Evolutionary conservation across 768 basidiomycete species (phyloP).

Genomic region (Mycena amicta): DNA sequence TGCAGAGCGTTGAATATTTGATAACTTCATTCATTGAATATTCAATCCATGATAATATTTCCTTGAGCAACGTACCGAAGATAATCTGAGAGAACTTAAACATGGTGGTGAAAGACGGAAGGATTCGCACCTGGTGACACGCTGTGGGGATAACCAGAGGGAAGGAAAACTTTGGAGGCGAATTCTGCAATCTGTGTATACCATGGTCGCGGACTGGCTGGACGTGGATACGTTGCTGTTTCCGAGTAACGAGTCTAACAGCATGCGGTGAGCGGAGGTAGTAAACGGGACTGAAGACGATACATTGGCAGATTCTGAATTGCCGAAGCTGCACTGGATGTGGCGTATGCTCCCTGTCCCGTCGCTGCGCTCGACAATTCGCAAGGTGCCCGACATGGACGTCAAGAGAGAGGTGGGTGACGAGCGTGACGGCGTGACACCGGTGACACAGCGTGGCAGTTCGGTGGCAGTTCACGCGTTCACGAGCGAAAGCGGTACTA

Average conservation of each 20-base stretch:
- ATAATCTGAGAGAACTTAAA: conserved; percentile 46
- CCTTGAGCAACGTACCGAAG: conserved; percentile 41
- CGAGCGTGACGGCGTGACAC: too few species aligned
- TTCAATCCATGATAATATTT: conserved; percentile 1
- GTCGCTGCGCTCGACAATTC: not conserved
- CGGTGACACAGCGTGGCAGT: too few species aligned
- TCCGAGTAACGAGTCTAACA: too few species aligned
- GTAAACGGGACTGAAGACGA: not conserved
- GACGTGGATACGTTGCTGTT: not conserved
- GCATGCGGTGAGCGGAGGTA: not conserved
- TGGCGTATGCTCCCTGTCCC: not conserved
- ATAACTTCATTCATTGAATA: conserved; percentile 53
- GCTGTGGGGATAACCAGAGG: conserved; percentile 60
- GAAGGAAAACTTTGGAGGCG: conserved; percentile 55
- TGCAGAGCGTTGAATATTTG: conserved; percentile 68
- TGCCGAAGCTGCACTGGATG: not conserved
- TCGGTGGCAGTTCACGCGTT: too few species aligned
- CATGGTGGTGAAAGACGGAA: not conserved
- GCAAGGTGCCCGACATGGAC: not conserved
- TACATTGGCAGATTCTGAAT: not conserved
- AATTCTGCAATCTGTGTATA: conserved; percentile 27
- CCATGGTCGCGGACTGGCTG: not conserved
- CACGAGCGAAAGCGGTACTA: too few species aligned
- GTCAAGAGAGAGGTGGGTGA: too few species aligned
- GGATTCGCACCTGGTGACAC: conserved; percentile 56